Evolutionary conservation across 2,329 filamentous ascomycete species (phyloP), one percentile per base, ranked within the genome.

Genomic region (Penicillium sp.): DNA sequence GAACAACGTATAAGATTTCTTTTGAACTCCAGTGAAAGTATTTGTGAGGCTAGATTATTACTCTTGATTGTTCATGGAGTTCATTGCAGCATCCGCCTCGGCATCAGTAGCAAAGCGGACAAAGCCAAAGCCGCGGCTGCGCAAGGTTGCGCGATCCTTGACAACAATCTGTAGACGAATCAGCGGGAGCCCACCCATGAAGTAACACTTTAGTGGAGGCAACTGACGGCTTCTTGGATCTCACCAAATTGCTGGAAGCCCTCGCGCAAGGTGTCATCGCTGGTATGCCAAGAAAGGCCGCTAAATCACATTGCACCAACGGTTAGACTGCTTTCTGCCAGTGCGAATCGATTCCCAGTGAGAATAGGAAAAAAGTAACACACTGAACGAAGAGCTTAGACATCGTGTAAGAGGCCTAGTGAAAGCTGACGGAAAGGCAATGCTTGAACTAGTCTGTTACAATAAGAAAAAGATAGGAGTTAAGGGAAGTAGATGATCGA

Each of bases 251-350:
- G 88, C 74, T 93, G 88, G 74, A 99, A 99, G 77, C 96, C 96
- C 71, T 88, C 80, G 70, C 90, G 88, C 63, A 99, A 81, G 64
- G 90, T 91, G 41, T 79, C 78, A 77, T 97, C 93, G 76, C 95
- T 91, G 61, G 94, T 99, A 80, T 97, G 92, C 94, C 94, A 99
- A 70, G 94, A 91, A 66, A 99, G 91, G 83, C 94, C 94, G 71
- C 93, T 96, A 49, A 53, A 34, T 14, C 18, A 27, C 18, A 48
- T 41, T 19, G 43, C 29, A 38, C 14, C 43, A 54, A 32, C 5
- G 5, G 32, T 49, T 50, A 53, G 46, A 36, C 29, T 23, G 26
- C 30, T 7, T 30, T 19, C 3, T n/a, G 29, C n/a, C 3, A 44
- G 32, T 18, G 35, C 11, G 7, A 34, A 16, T 38, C 1, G 35